Percentiles rank a stretch among this genome's conserved stretches.
Evolutionary conservation across 176 grass and related monocot species (phyloP).

Genomic region (Eragrostis curvula): DNA sequence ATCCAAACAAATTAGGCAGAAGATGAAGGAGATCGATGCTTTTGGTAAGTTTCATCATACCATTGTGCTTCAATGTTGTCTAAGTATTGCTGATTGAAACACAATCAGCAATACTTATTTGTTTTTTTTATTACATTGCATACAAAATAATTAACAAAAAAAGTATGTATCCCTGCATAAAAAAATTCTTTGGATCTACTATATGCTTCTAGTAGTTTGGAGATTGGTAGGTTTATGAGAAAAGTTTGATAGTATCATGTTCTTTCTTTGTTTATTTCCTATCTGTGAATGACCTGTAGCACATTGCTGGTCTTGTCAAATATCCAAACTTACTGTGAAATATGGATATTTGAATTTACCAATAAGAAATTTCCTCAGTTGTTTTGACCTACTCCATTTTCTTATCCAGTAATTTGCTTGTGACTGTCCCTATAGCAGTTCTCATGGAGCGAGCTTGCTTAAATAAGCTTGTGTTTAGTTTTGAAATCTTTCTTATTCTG

Average conservation of each 20-base stretch:
- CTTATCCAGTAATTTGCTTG: not conserved
- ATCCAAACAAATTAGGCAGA: slow-evolving; percentile 97
- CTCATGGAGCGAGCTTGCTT: not conserved
- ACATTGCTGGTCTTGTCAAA: not conserved
- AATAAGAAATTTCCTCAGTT: not conserved
- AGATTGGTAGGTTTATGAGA: not conserved
- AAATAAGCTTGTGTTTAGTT: not conserved
- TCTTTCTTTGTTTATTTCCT: not conserved
- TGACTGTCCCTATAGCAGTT: not conserved
- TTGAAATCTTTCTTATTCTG: not conserved
- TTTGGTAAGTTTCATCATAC: slow-evolving; percentile 63
- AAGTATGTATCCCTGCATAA: not conserved
- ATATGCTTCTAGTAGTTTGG: not conserved
- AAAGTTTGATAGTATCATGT: not conserved
- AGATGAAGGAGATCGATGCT: slow-evolving; percentile 80
- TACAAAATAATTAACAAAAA: not conserved
- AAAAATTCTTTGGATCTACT: not conserved
- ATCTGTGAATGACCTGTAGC: not conserved
- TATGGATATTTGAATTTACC: not conserved
- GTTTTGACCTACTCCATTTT: not conserved
- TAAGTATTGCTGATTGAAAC: not conserved
- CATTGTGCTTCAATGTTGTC: slow-evolving; percentile 7
- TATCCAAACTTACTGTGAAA: not conserved
- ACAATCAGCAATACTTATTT: not conserved
- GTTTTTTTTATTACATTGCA: not conserved